Evolutionary conservation across 2,329 filamentous ascomycete genomes (phyloP), one percentile per base, ranked within the genome.

Genomic region (Monilinia laxa): DNA sequence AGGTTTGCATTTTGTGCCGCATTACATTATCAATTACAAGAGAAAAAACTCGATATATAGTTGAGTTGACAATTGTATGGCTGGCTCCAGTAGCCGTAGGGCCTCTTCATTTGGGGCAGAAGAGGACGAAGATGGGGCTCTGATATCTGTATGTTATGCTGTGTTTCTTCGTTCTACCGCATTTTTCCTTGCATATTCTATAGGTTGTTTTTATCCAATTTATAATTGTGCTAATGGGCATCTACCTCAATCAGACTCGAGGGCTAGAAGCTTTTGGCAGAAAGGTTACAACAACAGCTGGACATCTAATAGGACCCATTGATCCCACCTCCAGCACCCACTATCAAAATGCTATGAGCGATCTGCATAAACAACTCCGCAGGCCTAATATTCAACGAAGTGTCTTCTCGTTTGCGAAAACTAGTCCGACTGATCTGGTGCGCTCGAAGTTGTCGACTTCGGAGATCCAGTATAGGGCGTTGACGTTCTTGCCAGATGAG

Each of bases 211-310:
- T 54, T 23, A 42, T 64, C 16, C 62, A 40, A 14, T 25, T 14
- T 40, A 35, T 12, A 28, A 31, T 40, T 56, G 59, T 55, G 52
- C 62, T 64, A 31, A 64, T 64, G 62, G 62, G 51, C 20, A 25
- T 54, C 52, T 38, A 25, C 14, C 42, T 42, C 56, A 45, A 64
- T 53, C 62, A 97, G 93, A 88, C 92, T 65, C 90, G 92, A 74
- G 91, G 95, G 71, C 82, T 98, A 73, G 93, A 97, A 80, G 91
- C 92, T 65, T 97, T 99, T 79, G 88, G 93, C 72, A 89, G 94
- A 76, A 99, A 97, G 80, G 93, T 98, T 70, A 95, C 93, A 40
- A 92, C 92, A 38, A 98, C 95, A 25, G 95, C 95, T 66, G 91
- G 88, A 75, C 93, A 96, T 78, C 84, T 99, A 72, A 96, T 98